Evolutionary conservation across 2,329 filamentous ascomycete species (phyloP), one percentile per base, ranked within the genome.

Genomic region (Penicillium oxalicum): DNA sequence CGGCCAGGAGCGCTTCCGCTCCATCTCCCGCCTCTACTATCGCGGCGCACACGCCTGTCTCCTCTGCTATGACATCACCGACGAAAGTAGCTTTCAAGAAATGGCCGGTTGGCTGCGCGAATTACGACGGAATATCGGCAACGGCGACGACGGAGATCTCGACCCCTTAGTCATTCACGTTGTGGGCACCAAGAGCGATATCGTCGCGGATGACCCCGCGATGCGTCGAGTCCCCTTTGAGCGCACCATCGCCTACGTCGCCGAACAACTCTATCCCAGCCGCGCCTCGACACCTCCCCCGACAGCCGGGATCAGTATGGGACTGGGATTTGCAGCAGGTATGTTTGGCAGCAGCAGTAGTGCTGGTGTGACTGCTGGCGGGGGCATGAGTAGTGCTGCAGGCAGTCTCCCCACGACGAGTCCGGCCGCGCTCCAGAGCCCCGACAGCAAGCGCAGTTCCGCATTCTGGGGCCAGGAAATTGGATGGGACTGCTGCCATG

Each of bases 401-500:
- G 29, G 29, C 8, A 32, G 29, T 32, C 29, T 32, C 8, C 29
- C 29, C 7, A 32, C 26, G 59, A 61, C 49, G 53, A 41, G 53
- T 47, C n/a, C 47, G 32, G 36, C 52, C 12, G 61, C 62, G 5
- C 32, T 67, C 2, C 59, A 63, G 43, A 70, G 67, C 37, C 60
- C 67, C 0, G 71, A 72, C 54, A 74, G 69, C 57, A 74, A 74
- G 50, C 72, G 70, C 51, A 70, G 71, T 61, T 73, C 64, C 54
- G 74, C 60, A 44, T 76, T 69, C 70, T 96, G 91, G 91, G 89
- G 86, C 24, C 88, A 93, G 67, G 91, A 96, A 64, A 83, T 90
- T 5, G 90, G 91, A 45, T 97, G 91, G 91, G 91, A 96, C 63
- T 94, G 90, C 54, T 97, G 91, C 68, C 93, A 97, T 69, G 93